A percentile compares a stretch with the other conserved stretches of the same genome.
Conservation (phyloP, 306 rosid genomes). For the Prunus persica region DNA sequence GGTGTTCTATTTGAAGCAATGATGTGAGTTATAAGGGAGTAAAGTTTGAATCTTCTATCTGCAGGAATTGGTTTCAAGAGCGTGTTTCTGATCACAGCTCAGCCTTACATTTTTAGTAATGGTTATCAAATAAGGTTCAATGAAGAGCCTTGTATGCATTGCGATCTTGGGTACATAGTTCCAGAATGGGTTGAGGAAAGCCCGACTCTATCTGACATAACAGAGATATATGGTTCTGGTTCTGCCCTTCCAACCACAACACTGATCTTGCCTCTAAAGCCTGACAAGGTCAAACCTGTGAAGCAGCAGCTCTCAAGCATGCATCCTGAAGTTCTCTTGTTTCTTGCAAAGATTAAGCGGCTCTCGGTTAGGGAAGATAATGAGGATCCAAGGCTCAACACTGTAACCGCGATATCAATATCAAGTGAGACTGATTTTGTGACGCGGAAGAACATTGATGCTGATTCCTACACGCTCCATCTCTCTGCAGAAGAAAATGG, state of each 20-base stretch:
- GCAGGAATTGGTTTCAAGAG: conserved; percentile 95
- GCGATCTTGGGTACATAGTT: conserved; percentile 72
- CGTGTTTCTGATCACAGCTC: conserved; percentile 66
- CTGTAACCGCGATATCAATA: conserved; percentile 51
- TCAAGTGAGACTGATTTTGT: conserved; percentile 40
- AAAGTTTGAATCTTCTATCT: neutral
- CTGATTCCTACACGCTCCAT: conserved; percentile 62
- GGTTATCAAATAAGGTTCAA: conserved; percentile 73
- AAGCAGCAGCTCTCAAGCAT: conserved; percentile 62
- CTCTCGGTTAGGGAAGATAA: conserved; percentile 60
- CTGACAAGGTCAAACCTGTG: conserved; percentile 56
- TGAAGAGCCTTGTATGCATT: conserved; percentile 65
- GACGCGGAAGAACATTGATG: conserved; percentile 56
- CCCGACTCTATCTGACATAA: conserved; percentile 44
- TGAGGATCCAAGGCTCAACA: conserved; percentile 33
- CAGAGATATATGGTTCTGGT: conserved; percentile 39
- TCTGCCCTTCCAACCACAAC: conserved; percentile 54
- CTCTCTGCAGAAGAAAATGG: conserved; percentile 41
- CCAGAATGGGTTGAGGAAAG: conserved; percentile 86
- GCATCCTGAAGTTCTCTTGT: conserved; percentile 66
- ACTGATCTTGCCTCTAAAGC: conserved; percentile 63
- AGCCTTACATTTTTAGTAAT: conserved; percentile 70
- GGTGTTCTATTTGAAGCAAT: too few species aligned
- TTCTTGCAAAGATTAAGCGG: conserved; percentile 59
- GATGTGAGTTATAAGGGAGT: too few species aligned